A percentile compares a stretch with the other conserved stretches of the same genome.
These are phyloP conservation scores for Ilyonectria mors-panacis DNA, from an alignment of 2,329 filamentous ascomycete genomes.

Conservation along the genomic window DNA sequence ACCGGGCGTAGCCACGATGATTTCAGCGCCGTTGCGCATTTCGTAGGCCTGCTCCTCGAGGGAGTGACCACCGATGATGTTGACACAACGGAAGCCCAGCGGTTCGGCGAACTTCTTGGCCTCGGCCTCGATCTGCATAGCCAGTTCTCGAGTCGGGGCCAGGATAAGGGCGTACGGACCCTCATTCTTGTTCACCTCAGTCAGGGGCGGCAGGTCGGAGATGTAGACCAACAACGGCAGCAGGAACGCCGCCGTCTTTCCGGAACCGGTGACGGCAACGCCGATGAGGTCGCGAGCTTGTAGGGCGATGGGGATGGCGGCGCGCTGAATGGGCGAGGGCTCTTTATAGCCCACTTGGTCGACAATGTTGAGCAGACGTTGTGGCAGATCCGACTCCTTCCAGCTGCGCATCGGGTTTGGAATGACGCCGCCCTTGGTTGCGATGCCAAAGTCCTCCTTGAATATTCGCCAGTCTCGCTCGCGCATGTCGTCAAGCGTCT, in stretches of 20 bases:
- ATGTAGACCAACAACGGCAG: slow-evolving; percentile 96
- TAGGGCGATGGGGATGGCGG: slow-evolving; percentile 94
- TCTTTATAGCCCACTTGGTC: slow-evolving; percentile 90
- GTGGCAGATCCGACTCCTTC: slow-evolving; percentile 86
- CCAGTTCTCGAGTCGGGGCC: slow-evolving; percentile 95
- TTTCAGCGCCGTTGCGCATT: slow-evolving; percentile 92
- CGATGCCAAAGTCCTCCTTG: slow-evolving; percentile 98
- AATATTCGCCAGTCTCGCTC: slow-evolving; percentile 99
- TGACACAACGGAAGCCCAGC: slow-evolving; percentile 94
- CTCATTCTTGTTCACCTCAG: slow-evolving; percentile 90
- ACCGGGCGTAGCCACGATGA: slow-evolving; percentile 98
- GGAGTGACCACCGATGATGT: slow-evolving; percentile 97
- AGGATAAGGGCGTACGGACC: slow-evolving; percentile 98
- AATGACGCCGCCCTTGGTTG: slow-evolving; percentile 91
- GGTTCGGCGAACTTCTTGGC: slow-evolving; percentile 92
- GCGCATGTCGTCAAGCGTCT: slow-evolving; percentile 92
- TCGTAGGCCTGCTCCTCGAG: slow-evolving; percentile 95
- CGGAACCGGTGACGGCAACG: slow-evolving; percentile 97
- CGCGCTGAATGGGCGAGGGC: slow-evolving; percentile 91
- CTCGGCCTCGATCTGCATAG: slow-evolving; percentile 96
- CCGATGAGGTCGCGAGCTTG: slow-evolving; percentile 97
- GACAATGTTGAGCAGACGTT: slow-evolving; percentile 84
- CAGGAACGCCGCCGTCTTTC: slow-evolving; percentile 97
- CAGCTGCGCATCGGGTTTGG: slow-evolving; percentile 98
- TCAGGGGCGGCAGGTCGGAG: slow-evolving; percentile 86